A percentile compares a stretch with the other conserved stretches of the same genome.
Evolutionary conservation across 2,329 filamentous ascomycete genomes (phyloP).

Genomic region (Sclerotinia glacialis): DNA sequence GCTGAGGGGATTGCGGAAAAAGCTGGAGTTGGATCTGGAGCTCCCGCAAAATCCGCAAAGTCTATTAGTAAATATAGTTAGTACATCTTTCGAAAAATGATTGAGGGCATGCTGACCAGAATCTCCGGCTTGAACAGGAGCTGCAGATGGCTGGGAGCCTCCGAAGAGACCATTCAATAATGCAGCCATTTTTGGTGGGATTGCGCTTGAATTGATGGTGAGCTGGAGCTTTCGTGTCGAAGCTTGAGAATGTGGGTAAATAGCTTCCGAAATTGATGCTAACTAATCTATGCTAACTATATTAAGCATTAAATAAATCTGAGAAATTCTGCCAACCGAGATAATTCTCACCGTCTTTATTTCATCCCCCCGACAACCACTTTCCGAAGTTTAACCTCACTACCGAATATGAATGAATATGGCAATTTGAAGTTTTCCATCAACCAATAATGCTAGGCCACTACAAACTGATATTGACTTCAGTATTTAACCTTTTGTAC

Average conservation of each 20-base stretch:
- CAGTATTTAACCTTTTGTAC: background rate
- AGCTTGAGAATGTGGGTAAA: conserved; percentile 14
- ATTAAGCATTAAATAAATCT: background rate
- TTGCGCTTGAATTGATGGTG: conserved; percentile 19
- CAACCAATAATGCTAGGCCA: background rate
- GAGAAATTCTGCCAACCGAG: background rate
- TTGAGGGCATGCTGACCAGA: conserved; percentile 51
- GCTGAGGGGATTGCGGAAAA: conserved; percentile 46
- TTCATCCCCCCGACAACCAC: conserved; percentile 9
- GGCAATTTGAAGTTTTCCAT: conserved; percentile 9
- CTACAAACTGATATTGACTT: background rate
- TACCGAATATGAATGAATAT: background rate
- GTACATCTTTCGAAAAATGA: conserved; percentile 6
- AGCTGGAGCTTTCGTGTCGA: conserved; percentile 23
- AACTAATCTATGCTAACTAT: conserved; percentile 4
- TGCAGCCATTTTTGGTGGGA: conserved; percentile 35
- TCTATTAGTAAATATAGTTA: conserved; percentile 53
- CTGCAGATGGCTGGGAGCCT: conserved; percentile 59
- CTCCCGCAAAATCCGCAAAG: conserved; percentile 89
- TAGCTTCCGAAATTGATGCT: conserved; percentile 1
- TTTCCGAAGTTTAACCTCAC: conserved; percentile 3
- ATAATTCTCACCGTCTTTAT: background rate
- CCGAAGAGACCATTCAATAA: conserved; percentile 61
- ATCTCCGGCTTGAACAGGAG: conserved; percentile 53
- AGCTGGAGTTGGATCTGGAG: conserved; percentile 61